phyloP scores from a whole-genome alignment of 164 flowering plant species.

The Litsea cubeba region DNA sequence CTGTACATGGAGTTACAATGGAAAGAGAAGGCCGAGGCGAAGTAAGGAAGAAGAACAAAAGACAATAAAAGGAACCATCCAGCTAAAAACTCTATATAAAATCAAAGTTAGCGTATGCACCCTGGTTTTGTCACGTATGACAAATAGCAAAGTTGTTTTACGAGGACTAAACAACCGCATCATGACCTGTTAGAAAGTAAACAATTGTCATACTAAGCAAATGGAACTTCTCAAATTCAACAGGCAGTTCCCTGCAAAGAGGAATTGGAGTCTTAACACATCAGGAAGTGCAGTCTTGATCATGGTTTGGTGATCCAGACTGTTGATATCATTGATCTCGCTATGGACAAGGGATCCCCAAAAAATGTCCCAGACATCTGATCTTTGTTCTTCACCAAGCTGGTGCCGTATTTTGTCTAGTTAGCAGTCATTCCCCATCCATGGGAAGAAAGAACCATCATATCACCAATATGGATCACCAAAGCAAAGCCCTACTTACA shows the following conservation, averaged over 20 bases:
- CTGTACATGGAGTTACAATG: slow-evolving; percentile 33
- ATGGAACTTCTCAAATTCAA: not conserved
- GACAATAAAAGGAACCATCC: not conserved
- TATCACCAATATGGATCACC: not conserved
- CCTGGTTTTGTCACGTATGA: slow-evolving; percentile 93
- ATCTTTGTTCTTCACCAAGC: not conserved
- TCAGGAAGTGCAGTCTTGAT: not conserved
- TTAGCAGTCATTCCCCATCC: not conserved
- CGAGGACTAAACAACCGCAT: slow-evolving; percentile 98
- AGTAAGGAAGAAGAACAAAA: not conserved
- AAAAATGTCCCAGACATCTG: not conserved
- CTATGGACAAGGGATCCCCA: not conserved
- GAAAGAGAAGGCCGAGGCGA: not conserved
- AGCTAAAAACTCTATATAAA: not conserved
- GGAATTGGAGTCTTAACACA: not conserved
- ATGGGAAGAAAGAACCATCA: not conserved
- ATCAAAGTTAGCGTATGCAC: slow-evolving; percentile 25
- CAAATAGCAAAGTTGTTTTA: slow-evolving; percentile 90
- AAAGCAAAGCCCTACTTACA: not conserved
- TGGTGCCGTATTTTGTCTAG: not conserved
- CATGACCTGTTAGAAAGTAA: slow-evolving; percentile 66
- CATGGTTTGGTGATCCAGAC: not conserved
- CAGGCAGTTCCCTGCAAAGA: not conserved
- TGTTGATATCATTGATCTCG: not conserved
- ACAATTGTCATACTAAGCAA: slow-evolving; percentile 5